Evolutionary conservation across 2,329 filamentous ascomycete genomes (phyloP).

Genomic region (Allantophomopsis cytisporea): DNA sequence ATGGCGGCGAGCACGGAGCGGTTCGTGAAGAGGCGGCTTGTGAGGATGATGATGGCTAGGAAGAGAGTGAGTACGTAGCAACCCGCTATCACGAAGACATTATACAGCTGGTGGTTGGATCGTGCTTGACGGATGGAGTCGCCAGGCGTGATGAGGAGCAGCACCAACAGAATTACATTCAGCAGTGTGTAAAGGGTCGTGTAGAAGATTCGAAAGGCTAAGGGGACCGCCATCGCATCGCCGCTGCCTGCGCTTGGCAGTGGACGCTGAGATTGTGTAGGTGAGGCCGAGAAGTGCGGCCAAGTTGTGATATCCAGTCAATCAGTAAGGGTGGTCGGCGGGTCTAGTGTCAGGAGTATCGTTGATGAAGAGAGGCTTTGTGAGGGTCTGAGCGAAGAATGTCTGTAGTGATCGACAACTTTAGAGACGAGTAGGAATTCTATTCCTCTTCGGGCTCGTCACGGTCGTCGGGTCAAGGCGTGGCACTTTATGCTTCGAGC

Average conservation of each 20-base stretch:
- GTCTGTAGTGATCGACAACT: too few relatives aligned
- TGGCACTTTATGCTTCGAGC: too few relatives aligned
- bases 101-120: conserved; percentile 51
- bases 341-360: too few relatives aligned
- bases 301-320: too few relatives aligned
- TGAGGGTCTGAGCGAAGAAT: too few relatives aligned
- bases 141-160: conserved; percentile 68
- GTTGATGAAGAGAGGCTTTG: too few relatives aligned
- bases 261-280: too few relatives aligned
- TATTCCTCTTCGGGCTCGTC: too few relatives aligned
- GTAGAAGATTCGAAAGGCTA: conserved; percentile 70
- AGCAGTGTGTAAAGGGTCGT: conserved; percentile 64
- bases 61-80: conserved; percentile 61
- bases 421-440: too few relatives aligned
- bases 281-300: too few relatives aligned
- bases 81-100: conserved; percentile 70
- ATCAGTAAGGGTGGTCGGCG: too few relatives aligned
- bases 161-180: conserved; percentile 55
- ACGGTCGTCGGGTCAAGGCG: too few relatives aligned
- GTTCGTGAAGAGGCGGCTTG: conserved; percentile 75
- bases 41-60: conserved; percentile 64
- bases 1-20: conserved; percentile 68
- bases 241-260: neutral
- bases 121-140: conserved; percentile 73
- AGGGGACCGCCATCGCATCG: neutral